These are phyloP conservation scores for Brassica juncea DNA, from an alignment of 345 rosid genomes.

Conservation along the genomic window DNA sequence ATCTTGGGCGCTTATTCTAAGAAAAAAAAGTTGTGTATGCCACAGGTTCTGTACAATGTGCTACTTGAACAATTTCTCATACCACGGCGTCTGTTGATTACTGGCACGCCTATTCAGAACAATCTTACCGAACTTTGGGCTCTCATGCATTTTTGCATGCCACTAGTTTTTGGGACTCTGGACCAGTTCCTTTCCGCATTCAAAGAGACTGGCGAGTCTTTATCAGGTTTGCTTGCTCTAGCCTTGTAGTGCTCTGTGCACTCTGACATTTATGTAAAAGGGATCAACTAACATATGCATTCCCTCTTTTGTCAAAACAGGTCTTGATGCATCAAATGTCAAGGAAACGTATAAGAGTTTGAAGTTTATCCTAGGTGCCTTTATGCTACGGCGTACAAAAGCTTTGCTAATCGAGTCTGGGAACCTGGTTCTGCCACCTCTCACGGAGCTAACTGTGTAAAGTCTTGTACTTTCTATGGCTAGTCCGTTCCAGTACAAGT, in stretches of 20 bases:
- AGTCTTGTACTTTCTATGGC: conserved; percentile 20
- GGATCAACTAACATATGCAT: not conserved
- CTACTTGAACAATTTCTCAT: conserved; percentile 65
- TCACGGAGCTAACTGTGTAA: conserved; percentile 84
- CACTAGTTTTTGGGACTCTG: conserved; percentile 75
- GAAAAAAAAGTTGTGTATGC: not conserved
- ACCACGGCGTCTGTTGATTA: conserved; percentile 84
- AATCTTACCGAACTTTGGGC: conserved; percentile 94
- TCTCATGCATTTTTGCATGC: conserved; percentile 91
- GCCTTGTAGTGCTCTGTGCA: not conserved
- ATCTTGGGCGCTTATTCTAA: conserved; percentile 2
- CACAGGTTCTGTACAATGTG: conserved; percentile 75
- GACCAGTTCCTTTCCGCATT: conserved; percentile 71
- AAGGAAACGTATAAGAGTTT: conserved; percentile 54
- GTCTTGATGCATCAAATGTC: conserved; percentile 42
- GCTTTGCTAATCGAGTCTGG: conserved; percentile 71
- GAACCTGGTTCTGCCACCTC: conserved; percentile 70
- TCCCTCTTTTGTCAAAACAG: conserved; percentile 39
- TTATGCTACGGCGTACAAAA: conserved; percentile 89
- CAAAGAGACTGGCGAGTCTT: conserved; percentile 59
- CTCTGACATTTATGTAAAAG: conserved; percentile 3
- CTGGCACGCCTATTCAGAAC: conserved; percentile 91
- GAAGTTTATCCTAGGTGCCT: conserved; percentile 64
- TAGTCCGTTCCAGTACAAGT: conserved; percentile 3
- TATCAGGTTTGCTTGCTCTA: conserved; percentile 51